Conservation (phyloP, 306 rosid species). For the Macrotyloma uniflorum region DNA sequence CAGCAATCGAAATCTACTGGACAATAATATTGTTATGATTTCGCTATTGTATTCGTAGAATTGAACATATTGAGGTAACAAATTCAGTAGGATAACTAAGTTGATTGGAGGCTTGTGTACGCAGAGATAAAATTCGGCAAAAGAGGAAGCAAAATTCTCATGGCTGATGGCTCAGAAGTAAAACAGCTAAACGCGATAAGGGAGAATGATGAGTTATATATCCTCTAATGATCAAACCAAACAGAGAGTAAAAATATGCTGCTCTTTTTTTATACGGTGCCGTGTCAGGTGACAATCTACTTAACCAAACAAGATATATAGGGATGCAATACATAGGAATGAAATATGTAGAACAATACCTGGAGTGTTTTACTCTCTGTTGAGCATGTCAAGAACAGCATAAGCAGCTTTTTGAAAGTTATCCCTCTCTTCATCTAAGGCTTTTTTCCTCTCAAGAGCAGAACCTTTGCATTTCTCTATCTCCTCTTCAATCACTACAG, state of each 20-base stretch:
- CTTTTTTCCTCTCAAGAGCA: conserved; percentile 65
- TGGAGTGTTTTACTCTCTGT: conserved; percentile 45
- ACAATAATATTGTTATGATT: not conserved
- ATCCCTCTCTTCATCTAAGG: conserved; percentile 72
- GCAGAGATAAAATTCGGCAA: conserved; percentile 78
- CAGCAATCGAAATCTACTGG: conserved; percentile 6
- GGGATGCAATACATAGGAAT: not conserved
- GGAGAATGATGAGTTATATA: conserved; percentile 71
- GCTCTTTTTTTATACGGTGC: not conserved
- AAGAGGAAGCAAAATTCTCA: conserved; percentile 66
- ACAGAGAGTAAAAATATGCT: not conserved
- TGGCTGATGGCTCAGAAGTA: conserved; percentile 78
- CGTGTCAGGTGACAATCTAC: not conserved
- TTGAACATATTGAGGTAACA: conserved; percentile 12
- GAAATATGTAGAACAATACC: conserved; percentile 30
- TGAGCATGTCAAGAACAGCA: conserved; percentile 71
- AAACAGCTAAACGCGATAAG: conserved; percentile 69
- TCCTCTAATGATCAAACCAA: conserved; percentile 50
- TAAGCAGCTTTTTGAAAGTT: conserved; percentile 80
- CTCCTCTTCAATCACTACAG: conserved; percentile 60
- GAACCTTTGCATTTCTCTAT: conserved; percentile 69
- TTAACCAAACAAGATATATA: conserved; percentile 10
- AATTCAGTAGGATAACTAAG: not conserved
- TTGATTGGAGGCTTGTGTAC: conserved; percentile 31
- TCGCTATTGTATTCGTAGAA: conserved; percentile 10